Evolutionary conservation across 352 stramenopile genomes (phyloP).

Genomic region (Globisporangium abappressorium): DNA sequence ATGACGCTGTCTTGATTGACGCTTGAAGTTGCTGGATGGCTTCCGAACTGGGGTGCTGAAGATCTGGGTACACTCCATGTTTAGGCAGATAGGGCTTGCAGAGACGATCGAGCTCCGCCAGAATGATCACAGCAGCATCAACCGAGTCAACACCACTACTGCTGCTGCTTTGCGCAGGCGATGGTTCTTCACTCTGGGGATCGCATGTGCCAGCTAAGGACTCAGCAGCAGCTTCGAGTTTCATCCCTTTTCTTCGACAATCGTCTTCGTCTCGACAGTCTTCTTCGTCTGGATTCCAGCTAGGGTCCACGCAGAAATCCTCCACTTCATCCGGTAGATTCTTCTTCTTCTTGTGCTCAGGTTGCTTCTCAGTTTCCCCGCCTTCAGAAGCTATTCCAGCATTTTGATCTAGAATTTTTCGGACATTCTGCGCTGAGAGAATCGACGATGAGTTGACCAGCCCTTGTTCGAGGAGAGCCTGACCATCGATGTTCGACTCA

Average conservation of each 20-base stretch:
- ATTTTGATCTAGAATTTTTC: slow-evolving; percentile 11
- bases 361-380: background rate
- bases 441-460: slow-evolving; percentile 8
- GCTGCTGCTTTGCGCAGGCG: background rate
- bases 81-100: slow-evolving; percentile 47
- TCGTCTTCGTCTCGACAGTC: slow-evolving; percentile 52
- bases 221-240: background rate
- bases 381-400: background rate
- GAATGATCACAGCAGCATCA: slow-evolving; percentile 46
- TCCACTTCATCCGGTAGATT: background rate
- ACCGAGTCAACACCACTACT: slow-evolving; percentile 25
- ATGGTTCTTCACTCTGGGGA: background rate
- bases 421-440: slow-evolving; percentile 8
- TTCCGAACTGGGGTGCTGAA: slow-evolving; percentile 28
- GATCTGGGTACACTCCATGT: slow-evolving; percentile 20
- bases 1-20: background rate
- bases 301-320: background rate
- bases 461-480: background rate
- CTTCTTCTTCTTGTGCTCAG: slow-evolving; percentile 15
- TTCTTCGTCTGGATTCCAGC: slow-evolving; percentile 29
- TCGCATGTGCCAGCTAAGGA: background rate
- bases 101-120: slow-evolving; percentile 81
- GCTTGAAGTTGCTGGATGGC: slow-evolving; percentile 23
- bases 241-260: background rate
- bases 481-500: background rate